phyloP scores from a whole-genome alignment of 2,329 filamentous ascomycete genomes.

The Exophiala phaeomuriformis region DNA sequence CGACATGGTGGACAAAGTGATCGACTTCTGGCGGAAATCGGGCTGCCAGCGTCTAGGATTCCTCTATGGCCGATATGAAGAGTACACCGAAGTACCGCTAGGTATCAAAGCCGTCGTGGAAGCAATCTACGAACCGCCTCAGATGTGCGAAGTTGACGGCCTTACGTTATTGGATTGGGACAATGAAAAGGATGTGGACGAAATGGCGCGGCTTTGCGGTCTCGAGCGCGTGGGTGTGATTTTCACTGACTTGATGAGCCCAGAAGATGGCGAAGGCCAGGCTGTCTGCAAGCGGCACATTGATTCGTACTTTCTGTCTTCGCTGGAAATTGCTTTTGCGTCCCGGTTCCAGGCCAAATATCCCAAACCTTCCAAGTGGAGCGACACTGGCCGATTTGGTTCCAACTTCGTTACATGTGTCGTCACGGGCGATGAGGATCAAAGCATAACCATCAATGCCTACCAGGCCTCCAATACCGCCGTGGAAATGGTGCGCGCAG shows the following conservation, averaged over 20 bases:
- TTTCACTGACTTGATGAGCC: slow-evolving; percentile 84
- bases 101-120: slow-evolving; percentile 94
- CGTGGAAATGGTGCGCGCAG: slow-evolving; percentile 92
- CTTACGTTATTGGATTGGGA: slow-evolving; percentile 79
- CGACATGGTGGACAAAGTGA: slow-evolving; percentile 75
- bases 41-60: slow-evolving; percentile 81
- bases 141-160: slow-evolving; percentile 80
- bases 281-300: slow-evolving; percentile 93
- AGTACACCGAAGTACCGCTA: slow-evolving; percentile 86
- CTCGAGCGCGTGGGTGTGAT: slow-evolving; percentile 86
- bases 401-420: slow-evolving; percentile 97
- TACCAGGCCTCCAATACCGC: slow-evolving; percentile 95
- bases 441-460: slow-evolving; percentile 78
- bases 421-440: slow-evolving; percentile 82
- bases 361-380: slow-evolving; percentile 91
- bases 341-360: slow-evolving; percentile 80
- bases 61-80: slow-evolving; percentile 81
- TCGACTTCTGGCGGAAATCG: slow-evolving; percentile 85
- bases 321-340: slow-evolving; percentile 83
- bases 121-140: slow-evolving; percentile 93
- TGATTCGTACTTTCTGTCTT: slow-evolving; percentile 90
- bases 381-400: slow-evolving; percentile 85
- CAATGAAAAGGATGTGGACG: slow-evolving; percentile 72
- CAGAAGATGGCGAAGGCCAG: slow-evolving; percentile 71
- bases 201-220: slow-evolving; percentile 73